Evolutionary conservation across 129 eudicot species (phyloP), one percentile per base, ranked within the genome.

Genomic region (Artemisia tridentata): DNA sequence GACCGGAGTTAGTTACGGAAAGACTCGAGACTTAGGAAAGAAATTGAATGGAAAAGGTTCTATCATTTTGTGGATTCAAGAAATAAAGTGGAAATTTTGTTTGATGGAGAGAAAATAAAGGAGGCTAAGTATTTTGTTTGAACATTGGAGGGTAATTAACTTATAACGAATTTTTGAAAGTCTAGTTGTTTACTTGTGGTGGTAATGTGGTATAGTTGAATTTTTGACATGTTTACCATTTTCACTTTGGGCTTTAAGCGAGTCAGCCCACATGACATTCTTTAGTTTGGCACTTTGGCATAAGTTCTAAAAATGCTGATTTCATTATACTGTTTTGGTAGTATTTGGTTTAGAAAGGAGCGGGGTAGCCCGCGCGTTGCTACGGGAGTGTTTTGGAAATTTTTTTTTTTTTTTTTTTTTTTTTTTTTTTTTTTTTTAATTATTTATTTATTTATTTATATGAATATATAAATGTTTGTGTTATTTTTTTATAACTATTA

Each of bases 51-150:
- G 45, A 38, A 38, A 38, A 38, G 11, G 45, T 38, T 38, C 45
- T 23, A 63, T 59, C 16, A 55, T 15, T 14, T 25, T 68, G 60
- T 68, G 61, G 49, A 68, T 16, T 68, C 63, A 68, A 68, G 48
- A 54, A 68, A 68, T 25, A 29, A 51, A 41, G 1, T 43, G 56
- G 64, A 57, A 57, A 11, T 48, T 47, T 19, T 67, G 72, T 1
- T 11, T 23, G 17, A 25, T 47, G 38, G 72, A 9, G 29, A 58
- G 75, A 59, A 48, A 49, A 20, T 51, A 15, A 16, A 51, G 56
- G 56, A 51, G 56, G 56, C 19, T 51, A 59, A 58, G 0, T 38
- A 38, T 38, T 38, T 38, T 38, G 45, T 38, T 38, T 38, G 10
- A 38, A 38, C 10, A 38, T 6, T 38, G 52, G 50, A 49, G 68